These are phyloP conservation scores for Podosphaera xanthii DNA, from an alignment of 2,329 filamentous ascomycete genomes.

Conservation along the genomic window DNA sequence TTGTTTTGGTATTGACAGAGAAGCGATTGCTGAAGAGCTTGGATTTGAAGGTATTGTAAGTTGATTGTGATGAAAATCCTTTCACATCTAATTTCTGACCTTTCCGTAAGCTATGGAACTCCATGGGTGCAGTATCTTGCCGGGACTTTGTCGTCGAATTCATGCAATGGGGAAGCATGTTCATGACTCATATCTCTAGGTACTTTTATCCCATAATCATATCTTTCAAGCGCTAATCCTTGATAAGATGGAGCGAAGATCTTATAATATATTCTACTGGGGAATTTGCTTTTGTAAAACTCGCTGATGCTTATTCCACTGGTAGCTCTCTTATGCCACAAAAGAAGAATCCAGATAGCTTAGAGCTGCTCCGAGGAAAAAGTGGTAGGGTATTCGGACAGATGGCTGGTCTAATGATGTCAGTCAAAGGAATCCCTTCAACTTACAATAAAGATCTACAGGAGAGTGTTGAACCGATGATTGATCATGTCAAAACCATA, in stretches of 20 bases:
- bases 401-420: conserved; percentile 60
- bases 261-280: conserved; percentile 60
- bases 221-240: not conserved
- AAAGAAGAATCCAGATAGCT: conserved; percentile 61
- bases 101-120: conserved; percentile 31
- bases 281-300: conserved; percentile 45
- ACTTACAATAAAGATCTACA: conserved; percentile 90
- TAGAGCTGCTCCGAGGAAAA: conserved; percentile 58
- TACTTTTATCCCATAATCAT: not conserved
- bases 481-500: conserved; percentile 65
- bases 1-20: conserved; percentile 60
- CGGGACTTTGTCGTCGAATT: conserved; percentile 64
- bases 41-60: conserved; percentile 48
- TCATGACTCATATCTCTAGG: conserved; percentile 58
- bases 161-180: conserved; percentile 51
- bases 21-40: conserved; percentile 55
- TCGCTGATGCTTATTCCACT: conserved; percentile 62
- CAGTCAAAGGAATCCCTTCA: conserved; percentile 40
- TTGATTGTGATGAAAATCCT: not conserved
- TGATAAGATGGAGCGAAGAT: conserved; percentile 48
- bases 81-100: not conserved
- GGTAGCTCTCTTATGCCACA: conserved; percentile 32
- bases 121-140: conserved; percentile 39
- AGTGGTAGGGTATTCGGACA: conserved; percentile 56
- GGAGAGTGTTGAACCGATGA: conserved; percentile 65